Conservation (phyloP, 192 early-diverging fungal species). For the Allomyces macrogynus region DNA sequence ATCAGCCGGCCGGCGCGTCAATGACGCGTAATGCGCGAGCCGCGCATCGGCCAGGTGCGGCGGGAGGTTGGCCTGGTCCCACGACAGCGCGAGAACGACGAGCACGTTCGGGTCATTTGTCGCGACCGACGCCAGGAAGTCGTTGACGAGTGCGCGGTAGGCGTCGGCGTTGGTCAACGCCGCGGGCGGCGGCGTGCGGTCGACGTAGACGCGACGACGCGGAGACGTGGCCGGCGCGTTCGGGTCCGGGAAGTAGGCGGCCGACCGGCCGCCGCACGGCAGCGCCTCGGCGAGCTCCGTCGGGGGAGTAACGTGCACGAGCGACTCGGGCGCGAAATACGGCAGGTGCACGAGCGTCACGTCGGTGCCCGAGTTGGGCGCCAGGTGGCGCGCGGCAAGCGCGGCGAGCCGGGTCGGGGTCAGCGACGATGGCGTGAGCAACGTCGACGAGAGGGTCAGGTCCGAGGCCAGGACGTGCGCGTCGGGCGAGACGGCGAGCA, state of each 20-base stretch:
- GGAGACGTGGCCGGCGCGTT: background rate
- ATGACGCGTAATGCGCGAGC: no score
- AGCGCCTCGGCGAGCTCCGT: background rate
- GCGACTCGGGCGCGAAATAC: background rate
- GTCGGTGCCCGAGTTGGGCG: background rate
- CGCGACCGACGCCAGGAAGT: background rate
- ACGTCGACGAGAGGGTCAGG: background rate
- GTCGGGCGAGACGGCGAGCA: background rate
- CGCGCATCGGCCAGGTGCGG: no score
- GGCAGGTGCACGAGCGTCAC: background rate
- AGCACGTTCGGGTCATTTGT: background rate
- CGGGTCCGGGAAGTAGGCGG: background rate
- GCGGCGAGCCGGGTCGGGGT: background rate
- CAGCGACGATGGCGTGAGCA: background rate
- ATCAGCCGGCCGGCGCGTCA: no score
- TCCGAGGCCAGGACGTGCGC: background rate
- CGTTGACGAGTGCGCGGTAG: background rate
- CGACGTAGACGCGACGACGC: background rate
- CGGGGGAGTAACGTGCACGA: no score
- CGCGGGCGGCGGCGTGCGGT: background rate
- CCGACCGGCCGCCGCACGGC: background rate
- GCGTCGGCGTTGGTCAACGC: background rate
- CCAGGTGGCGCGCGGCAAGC: background rate
- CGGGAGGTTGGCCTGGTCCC: background rate
- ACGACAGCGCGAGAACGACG: background rate